These are phyloP conservation scores for Botrytis galanthina DNA, from an alignment of 2,329 filamentous ascomycete genomes.

Conservation along the genomic window DNA sequence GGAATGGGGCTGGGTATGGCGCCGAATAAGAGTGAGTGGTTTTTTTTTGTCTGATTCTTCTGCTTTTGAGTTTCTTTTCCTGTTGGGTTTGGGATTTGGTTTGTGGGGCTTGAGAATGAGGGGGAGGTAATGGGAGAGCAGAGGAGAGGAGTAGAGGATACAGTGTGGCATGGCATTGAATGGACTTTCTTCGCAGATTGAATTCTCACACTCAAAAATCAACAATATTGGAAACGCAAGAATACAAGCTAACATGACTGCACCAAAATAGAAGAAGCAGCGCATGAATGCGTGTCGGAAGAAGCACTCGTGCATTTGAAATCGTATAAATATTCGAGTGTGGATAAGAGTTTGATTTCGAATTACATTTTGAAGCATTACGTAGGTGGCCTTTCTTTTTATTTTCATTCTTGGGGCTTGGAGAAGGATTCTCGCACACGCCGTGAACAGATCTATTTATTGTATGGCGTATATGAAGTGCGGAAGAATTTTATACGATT, in stretches of 20 bases:
- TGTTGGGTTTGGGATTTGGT: too few species aligned
- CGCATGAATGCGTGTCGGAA: slow-evolving; percentile 75
- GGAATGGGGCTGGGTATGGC: slow-evolving; percentile 37
- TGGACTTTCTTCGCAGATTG: not conserved
- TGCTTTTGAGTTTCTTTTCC: not conserved
- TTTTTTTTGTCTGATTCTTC: not conserved
- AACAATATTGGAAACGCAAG: not conserved
- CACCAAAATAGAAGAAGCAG: slow-evolving; percentile 49
- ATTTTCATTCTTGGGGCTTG: not conserved
- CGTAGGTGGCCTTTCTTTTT: slow-evolving; percentile 57
- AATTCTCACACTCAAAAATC: not conserved
- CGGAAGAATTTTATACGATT: not conserved
- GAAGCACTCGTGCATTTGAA: slow-evolving; percentile 89
- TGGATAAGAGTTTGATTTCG: slow-evolving; percentile 93
- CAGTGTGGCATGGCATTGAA: not conserved
- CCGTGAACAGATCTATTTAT: not conserved
- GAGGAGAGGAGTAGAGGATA: too few species aligned
- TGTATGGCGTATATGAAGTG: not conserved
- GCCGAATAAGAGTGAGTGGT: slow-evolving; percentile 36
- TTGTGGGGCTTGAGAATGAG: not conserved
- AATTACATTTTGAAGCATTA: slow-evolving; percentile 93
- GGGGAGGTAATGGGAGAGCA: not conserved
- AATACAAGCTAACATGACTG: slow-evolving; percentile 16
- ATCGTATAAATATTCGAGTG: slow-evolving; percentile 94
- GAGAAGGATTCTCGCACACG: not conserved